Evolutionary conservation across 2,329 filamentous ascomycete species (phyloP).

Genomic region (Apiospora sp.): DNA sequence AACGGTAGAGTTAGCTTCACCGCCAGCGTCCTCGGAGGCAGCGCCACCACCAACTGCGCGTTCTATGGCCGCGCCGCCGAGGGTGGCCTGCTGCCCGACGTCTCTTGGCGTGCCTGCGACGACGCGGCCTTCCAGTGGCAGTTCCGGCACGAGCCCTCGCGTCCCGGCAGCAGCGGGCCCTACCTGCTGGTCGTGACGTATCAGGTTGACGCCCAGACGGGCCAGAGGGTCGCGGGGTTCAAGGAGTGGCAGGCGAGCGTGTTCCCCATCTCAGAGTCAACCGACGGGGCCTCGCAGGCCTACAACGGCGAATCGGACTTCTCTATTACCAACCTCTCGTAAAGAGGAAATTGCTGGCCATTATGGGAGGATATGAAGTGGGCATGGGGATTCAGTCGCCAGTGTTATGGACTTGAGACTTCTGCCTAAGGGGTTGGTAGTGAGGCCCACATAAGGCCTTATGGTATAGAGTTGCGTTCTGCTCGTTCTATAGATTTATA

Average conservation of each 20-base stretch:
- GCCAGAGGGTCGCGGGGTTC: constrained; percentile 31
- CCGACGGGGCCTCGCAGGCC: background rate
- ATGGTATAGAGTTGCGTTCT: background rate
- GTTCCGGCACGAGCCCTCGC: constrained; percentile 38
- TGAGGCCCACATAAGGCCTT: background rate
- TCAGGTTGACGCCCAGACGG: constrained; percentile 26
- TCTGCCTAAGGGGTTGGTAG: background rate
- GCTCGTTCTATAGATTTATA: background rate
- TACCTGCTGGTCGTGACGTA: constrained; percentile 39
- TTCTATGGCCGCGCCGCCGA: constrained; percentile 35
- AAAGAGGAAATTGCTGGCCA: background rate
- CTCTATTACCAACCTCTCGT: background rate
- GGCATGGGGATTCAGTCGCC: background rate
- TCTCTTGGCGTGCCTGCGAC: constrained; percentile 33
- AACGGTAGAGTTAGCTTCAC: constrained; percentile 33
- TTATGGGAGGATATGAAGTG: background rate
- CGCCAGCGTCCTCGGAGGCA: constrained; percentile 30
- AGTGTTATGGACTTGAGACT: background rate
- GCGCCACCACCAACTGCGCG: constrained; percentile 31
- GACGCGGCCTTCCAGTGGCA: constrained; percentile 36
- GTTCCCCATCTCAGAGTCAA: constrained; percentile 30
- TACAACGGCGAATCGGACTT: background rate
- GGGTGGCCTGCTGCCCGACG: constrained; percentile 31
- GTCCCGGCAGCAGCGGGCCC: constrained; percentile 32
- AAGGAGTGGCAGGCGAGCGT: constrained; percentile 37